Base-by-base conservation (phyloP, 2,329 filamentous ascomycete genomes). In the Blastomyces percursus region DNA sequence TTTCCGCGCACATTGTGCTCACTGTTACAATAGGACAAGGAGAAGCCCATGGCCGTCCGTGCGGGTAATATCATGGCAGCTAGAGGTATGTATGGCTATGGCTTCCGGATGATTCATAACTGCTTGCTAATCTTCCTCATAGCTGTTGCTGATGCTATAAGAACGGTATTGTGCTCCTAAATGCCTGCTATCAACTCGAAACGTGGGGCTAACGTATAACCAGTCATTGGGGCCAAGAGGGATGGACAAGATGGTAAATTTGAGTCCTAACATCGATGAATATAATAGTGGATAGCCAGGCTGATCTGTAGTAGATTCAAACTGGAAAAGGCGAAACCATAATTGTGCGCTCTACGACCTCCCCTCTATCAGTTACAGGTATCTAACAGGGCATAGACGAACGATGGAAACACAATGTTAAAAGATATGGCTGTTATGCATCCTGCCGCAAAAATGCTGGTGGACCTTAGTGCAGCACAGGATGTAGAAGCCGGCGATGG, bases 391-490 rank as follows among this genome's bases (percentile, higher is more conserved):
- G 52, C 61, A 75, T 74, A 81, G 78, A 99, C 94, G 73, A 99
- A 99, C 82, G 94, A 99, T 79, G 94, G 94, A 76, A 96, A 95
- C 81, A 99, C 94, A 63, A 99, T 99, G 93, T 81, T 99, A 73
- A 96, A 90, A 80, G 93, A 93, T 81, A 97, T 99, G 94, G 89
- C 90, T 68, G 94, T 99, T 69, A 91, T 99, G 88, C 94, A 99
- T 75, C 94, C 94, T n/a, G 96, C 95, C 58, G 94, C 94, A 60
- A 96, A 96, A 81, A 99, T 99, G 94, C 83, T 99, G 69, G 94
- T 99, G 72, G 92, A 99, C 77, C 84, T 99, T 66, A 95, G 93
- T 71, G 90, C 94, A 69, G 94, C 94, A 68, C 94, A 99, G 77
- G 94, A 99, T 80, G 91, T 99, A 65, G 94, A 99, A 78, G 94